These are phyloP conservation scores for Physaria fendleri DNA, from an alignment of 345 rosid genomes.

Conservation along the genomic window DNA sequence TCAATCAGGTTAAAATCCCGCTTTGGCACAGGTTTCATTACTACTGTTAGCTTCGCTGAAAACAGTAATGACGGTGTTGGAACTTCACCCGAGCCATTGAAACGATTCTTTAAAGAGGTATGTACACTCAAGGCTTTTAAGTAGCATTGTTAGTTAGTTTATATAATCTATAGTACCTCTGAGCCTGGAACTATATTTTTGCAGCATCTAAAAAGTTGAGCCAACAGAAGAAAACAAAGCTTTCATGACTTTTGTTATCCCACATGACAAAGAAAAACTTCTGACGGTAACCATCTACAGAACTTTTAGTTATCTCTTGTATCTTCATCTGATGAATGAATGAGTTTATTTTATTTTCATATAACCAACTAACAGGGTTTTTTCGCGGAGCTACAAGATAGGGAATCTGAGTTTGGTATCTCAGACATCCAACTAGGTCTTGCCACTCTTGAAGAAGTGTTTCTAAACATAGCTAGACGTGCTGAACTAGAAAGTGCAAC, in stretches of 20 bases:
- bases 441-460: slow-evolving; percentile 90
- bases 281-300: slow-evolving; percentile 41
- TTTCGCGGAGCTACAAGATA: slow-evolving; percentile 65
- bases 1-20: slow-evolving; percentile 81
- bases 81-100: slow-evolving; percentile 39
- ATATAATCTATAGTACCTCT: background rate
- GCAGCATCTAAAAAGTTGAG: slow-evolving; percentile 56
- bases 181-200: background rate
- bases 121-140: background rate
- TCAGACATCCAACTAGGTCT: slow-evolving; percentile 83
- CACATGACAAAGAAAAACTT: slow-evolving; percentile 63
- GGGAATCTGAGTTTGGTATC: slow-evolving; percentile 55
- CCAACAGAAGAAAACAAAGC: slow-evolving; percentile 71
- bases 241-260: slow-evolving; percentile 76
- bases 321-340: background rate
- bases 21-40: slow-evolving; percentile 86
- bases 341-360: background rate
- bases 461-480: slow-evolving; percentile 72
- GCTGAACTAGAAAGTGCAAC: slow-evolving; percentile 92
- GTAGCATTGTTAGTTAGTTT: background rate
- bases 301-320: background rate
- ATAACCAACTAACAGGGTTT: slow-evolving; percentile 33
- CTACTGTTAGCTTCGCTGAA: slow-evolving; percentile 63
- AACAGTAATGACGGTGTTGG: slow-evolving; percentile 20
- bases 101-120: slow-evolving; percentile 69